phyloP scores from a whole-genome alignment of 2,329 filamentous ascomycete species.

The Fusarium chlamydosporum region DNA sequence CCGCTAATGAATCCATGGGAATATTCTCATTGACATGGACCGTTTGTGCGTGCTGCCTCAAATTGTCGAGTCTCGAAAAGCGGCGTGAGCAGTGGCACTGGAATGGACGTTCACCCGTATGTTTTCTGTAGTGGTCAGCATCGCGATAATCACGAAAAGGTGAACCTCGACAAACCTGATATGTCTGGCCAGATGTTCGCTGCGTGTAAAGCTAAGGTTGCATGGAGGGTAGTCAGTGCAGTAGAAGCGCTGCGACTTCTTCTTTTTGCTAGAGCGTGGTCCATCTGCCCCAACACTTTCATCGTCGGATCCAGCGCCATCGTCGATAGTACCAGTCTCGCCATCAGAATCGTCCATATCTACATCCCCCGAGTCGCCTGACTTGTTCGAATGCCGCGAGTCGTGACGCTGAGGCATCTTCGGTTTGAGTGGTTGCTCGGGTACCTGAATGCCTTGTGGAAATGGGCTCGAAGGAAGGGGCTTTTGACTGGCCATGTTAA shows the following conservation, averaged over 20 bases:
- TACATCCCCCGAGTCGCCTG: slow-evolving; percentile 76
- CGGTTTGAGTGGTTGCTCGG: slow-evolving; percentile 60
- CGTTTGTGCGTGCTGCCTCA: slow-evolving; percentile 96
- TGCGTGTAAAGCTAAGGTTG: slow-evolving; percentile 93
- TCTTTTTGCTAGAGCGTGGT: slow-evolving; percentile 87
- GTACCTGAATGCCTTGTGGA: slow-evolving; percentile 64
- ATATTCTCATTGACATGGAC: slow-evolving; percentile 99
- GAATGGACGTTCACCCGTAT: slow-evolving; percentile 96
- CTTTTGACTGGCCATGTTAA: slow-evolving; percentile 65
- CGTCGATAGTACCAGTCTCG: slow-evolving; percentile 66
- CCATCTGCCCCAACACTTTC: slow-evolving; percentile 75
- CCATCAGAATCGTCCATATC: slow-evolving; percentile 83
- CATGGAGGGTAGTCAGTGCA: slow-evolving; percentile 96
- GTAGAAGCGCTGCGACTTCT: slow-evolving; percentile 96
- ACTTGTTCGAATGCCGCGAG: slow-evolving; percentile 73
- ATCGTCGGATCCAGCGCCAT: slow-evolving; percentile 72
- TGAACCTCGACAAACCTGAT: slow-evolving; percentile 75
- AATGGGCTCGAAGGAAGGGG: slow-evolving; percentile 69
- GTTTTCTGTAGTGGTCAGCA: slow-evolving; percentile 74
- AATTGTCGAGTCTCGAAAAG: slow-evolving; percentile 94
- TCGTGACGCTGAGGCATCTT: slow-evolving; percentile 60
- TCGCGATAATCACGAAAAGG: neutral
- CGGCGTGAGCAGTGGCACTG: slow-evolving; percentile 94
- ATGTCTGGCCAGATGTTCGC: slow-evolving; percentile 93
- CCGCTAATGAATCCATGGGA: slow-evolving; percentile 91